Base-by-base conservation (phyloP, 768 basidiomycete genomes). In the Boletus reticulatus region DNA sequence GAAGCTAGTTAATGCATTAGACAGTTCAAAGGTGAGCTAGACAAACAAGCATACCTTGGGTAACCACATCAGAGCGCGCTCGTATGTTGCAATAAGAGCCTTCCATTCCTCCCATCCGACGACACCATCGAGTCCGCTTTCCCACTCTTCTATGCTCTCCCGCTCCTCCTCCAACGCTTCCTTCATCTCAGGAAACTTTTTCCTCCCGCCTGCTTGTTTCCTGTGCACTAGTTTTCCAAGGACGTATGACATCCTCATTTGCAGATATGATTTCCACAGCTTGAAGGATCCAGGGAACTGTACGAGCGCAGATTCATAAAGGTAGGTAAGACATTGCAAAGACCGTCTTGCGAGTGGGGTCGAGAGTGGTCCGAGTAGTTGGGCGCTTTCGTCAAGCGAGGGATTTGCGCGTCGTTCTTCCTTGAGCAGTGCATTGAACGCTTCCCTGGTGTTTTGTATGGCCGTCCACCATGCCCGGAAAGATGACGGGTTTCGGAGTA, bases 91-190 rank as follows among this genome's bases (percentile, higher is more conserved):
- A 17, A 96, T 80, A 13, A 99, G 81, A 16, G 84, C 75, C 67
- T 84, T 92, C 97, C 97, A 99, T 72, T 99, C 97, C 61, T 92
- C 87, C 86, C 88, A 97, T 6, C 96, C 97, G n/a, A 97, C 80
- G 7, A 94, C 77, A 3, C 88, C 85, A 67, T 98, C 92, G 48
- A 98, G 73, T 17, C 90, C 88, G 7, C 84, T 86, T 46, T 91
- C 84, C 93, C 95, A 98, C 61, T 88, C 78, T 67, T 92, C 86
- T 45, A 89, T 68, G 57, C 89, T 86, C 57, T 88, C 87, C 58
- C 81, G 76, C 59, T 92, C 93, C 52, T 92, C 92, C 64, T 92
- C 91, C 64, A 97, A 69, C 54, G 90, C 89, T 38, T 96, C 92
- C 71, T 85, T 87, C 84, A 93, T 93, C 61, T 88, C 92, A 4